A percentile compares a stretch with the other conserved stretches of the same genome.
Evolutionary conservation across 805 yeast genomes (phyloP).

Genomic region (Wickerhamomyces chaumierensis): DNA sequence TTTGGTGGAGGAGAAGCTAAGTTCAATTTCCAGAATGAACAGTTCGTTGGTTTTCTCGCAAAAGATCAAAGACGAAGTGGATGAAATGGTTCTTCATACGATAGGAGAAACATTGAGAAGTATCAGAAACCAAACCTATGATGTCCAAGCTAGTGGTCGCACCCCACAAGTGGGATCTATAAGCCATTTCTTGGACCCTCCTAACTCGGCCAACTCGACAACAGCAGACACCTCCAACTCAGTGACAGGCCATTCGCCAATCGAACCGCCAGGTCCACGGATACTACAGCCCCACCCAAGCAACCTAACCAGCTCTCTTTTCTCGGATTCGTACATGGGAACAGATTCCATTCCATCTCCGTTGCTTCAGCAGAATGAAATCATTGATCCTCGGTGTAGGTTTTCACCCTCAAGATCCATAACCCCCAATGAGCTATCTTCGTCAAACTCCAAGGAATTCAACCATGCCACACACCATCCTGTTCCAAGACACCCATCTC

Average conservation of each 20-base stretch:
- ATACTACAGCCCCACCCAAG: constrained; percentile 7
- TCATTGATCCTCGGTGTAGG: constrained; percentile 9
- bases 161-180: constrained; percentile 1
- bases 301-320: constrained; percentile 18
- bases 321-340: constrained; percentile 29
- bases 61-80: constrained; percentile 70
- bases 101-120: constrained; percentile 53
- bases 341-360: constrained; percentile 30
- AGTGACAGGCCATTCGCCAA: neutral
- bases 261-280: neutral
- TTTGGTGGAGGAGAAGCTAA: constrained; percentile 53
- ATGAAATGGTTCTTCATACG: constrained; percentile 48
- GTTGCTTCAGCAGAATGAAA: constrained; percentile 2
- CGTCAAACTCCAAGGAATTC: constrained; percentile 6
- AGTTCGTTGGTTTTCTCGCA: constrained; percentile 67
- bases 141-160: constrained; percentile 2
- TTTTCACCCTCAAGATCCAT: constrained; percentile 25
- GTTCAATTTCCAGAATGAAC: constrained; percentile 56
- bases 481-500: neutral
- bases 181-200: neutral
- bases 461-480: neutral
- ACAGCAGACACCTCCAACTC: neutral
- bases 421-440: constrained; percentile 34
- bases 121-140: constrained; percentile 23
- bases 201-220: neutral